Evolutionary conservation across 2,329 filamentous ascomycete species (phyloP).

Genomic region (Neurospora crassa): DNA sequence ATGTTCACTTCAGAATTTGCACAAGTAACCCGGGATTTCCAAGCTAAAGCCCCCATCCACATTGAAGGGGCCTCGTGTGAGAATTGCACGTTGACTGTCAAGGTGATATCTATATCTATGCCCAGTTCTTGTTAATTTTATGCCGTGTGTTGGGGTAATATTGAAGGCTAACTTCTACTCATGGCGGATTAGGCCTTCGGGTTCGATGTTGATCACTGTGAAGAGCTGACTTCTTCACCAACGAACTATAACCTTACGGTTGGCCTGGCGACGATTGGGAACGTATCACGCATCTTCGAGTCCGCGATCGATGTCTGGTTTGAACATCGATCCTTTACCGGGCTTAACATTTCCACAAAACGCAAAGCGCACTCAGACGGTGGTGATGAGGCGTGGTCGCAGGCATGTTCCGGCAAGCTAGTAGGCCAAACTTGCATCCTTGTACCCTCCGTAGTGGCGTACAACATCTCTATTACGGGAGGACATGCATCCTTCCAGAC

Average conservation of each 20-base stretch:
- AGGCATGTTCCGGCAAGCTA: neutral
- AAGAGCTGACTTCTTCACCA: neutral
- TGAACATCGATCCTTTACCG: neutral
- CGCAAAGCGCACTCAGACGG: neutral
- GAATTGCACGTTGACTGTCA: neutral
- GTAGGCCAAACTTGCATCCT: neutral
- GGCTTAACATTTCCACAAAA: neutral
- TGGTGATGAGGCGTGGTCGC: neutral
- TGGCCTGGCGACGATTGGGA: neutral
- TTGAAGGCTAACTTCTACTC: neutral
- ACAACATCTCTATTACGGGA: neutral
- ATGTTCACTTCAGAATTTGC: neutral
- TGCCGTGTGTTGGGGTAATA: neutral
- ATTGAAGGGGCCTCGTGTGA: neutral
- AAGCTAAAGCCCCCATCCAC: neutral
- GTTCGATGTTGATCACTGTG: neutral
- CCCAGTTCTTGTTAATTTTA: neutral
- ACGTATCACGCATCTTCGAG: neutral
- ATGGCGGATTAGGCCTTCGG: neutral
- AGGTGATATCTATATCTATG: neutral
- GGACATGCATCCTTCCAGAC: neutral
- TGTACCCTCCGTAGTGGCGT: neutral
- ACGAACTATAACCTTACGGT: neutral
- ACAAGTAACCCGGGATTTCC: neutral
- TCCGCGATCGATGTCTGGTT: neutral